Evolutionary conservation across 495 filamentous ascomycete species (phyloP).

Genomic region (Durotheca rogersii): DNA sequence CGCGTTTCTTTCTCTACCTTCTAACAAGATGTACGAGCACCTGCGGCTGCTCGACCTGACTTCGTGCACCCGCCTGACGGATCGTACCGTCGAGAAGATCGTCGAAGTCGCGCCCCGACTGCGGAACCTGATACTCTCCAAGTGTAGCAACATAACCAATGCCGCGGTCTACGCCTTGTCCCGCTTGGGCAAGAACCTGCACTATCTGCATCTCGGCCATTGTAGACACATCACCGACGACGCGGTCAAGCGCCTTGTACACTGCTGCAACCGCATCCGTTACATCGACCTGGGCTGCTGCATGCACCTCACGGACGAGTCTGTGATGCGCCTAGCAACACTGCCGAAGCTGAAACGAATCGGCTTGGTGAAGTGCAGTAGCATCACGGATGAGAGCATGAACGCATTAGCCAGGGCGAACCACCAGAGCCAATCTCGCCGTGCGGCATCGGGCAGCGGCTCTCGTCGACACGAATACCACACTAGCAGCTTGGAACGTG

Average conservation of each 20-base stretch:
- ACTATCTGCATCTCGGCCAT: slow-evolving; percentile 94
- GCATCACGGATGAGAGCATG: slow-evolving; percentile 88
- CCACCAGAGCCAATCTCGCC: slow-evolving; percentile 45
- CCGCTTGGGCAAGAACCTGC: slow-evolving; percentile 88
- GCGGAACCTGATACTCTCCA: slow-evolving; percentile 88
- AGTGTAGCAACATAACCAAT: slow-evolving; percentile 91
- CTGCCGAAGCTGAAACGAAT: slow-evolving; percentile 93
- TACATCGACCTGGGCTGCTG: slow-evolving; percentile 99
- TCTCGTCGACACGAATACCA: slow-evolving; percentile 41
- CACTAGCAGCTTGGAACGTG: slow-evolving; percentile 70
- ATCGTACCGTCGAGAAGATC: slow-evolving; percentile 83
- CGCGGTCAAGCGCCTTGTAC: slow-evolving; percentile 79
- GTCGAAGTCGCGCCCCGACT: slow-evolving; percentile 82
- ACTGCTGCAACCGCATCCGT: slow-evolving; percentile 85
- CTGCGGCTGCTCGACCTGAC: slow-evolving; percentile 94
- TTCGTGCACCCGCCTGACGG: slow-evolving; percentile 76
- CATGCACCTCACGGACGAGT: slow-evolving; percentile 79
- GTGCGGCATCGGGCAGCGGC: slow-evolving; percentile 46
- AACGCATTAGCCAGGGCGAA: slow-evolving; percentile 71
- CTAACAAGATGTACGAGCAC: slow-evolving; percentile 69
- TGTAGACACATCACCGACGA: slow-evolving; percentile 87
- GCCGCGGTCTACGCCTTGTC: slow-evolving; percentile 84
- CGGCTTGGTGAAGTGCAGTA: slow-evolving; percentile 88
- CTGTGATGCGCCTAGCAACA: slow-evolving; percentile 78
- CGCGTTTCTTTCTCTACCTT: slow-evolving; percentile 82